Conservation (phyloP, 169 alveolate genomes). For the Plasmodium ovale region DNA sequence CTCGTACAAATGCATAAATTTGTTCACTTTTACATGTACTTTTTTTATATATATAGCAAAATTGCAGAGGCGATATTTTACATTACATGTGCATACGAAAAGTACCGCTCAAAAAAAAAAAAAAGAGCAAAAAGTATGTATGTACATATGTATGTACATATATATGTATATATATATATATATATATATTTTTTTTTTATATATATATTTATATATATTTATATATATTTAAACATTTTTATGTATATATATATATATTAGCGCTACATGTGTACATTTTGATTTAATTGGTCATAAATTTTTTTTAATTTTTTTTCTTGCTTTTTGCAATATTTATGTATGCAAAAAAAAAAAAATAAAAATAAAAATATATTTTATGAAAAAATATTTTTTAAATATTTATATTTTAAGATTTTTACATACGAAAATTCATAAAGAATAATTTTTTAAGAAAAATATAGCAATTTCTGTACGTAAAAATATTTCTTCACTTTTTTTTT, state of each 20-base stretch:
- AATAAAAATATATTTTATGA: slow-evolving; percentile 5
- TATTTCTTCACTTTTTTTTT: slow-evolving; percentile 33
- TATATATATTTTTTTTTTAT: too few species aligned
- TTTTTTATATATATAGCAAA: too few species aligned
- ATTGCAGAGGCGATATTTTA: too few species aligned
- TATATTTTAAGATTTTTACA: slow-evolving; percentile 40
- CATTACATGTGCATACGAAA: too few species aligned
- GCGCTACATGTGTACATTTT: not conserved
- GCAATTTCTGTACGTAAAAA: slow-evolving; percentile 40
- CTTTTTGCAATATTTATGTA: slow-evolving; percentile 11
- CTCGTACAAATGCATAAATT: too few species aligned
- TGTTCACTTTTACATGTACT: too few species aligned
- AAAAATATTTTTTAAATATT: not conserved
- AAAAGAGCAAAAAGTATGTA: slow-evolving; percentile 4
- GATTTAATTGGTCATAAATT: too few species aligned
- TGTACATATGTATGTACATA: not conserved
- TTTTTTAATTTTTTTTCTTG: not conserved
- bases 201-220: not conserved
- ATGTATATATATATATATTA: not conserved
- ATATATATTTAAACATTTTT: not conserved
- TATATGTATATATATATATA: slow-evolving; percentile 6
- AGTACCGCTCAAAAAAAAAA: not conserved
- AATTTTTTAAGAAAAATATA: slow-evolving; percentile 30
- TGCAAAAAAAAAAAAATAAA: slow-evolving; percentile 12
- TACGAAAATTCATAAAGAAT: not conserved